phyloP scores from a whole-genome alignment of 2,329 filamentous ascomycete species.

The Stagonosporopsis cucurbitacearum region DNA sequence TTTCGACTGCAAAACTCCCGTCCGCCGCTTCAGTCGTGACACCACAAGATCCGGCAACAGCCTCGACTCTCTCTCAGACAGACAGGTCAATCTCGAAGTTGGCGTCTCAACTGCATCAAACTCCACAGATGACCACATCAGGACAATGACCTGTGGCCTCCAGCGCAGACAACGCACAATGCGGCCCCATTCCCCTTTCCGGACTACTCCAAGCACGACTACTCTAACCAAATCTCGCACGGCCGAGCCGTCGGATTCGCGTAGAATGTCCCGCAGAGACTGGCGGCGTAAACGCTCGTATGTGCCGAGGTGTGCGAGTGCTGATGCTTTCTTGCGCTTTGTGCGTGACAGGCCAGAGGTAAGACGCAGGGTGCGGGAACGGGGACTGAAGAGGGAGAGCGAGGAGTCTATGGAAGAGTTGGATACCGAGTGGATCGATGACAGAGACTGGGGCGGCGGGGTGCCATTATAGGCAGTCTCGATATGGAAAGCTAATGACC shows the following conservation, averaged over 20 bases:
- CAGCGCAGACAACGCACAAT: constrained; percentile 2
- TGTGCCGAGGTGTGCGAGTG: background rate
- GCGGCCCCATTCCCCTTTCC: background rate
- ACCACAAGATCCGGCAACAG: background rate
- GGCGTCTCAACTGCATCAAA: background rate
- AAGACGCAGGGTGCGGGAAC: background rate
- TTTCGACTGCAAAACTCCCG: background rate
- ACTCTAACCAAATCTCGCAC: background rate
- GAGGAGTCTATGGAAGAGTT: background rate
- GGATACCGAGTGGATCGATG: background rate
- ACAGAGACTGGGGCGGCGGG: background rate
- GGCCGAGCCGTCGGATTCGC: background rate
- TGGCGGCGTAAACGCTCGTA: background rate
- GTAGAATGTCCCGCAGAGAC: background rate
- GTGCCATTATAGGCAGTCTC: background rate
- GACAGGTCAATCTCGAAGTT: background rate
- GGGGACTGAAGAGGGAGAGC: background rate
- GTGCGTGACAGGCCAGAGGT: background rate
- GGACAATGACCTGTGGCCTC: background rate
- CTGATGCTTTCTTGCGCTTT: background rate
- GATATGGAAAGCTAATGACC: background rate
- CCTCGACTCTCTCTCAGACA: background rate
- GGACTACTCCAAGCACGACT: background rate
- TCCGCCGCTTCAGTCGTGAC: background rate
- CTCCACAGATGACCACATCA: background rate